Conservation (phyloP, 495 filamentous ascomycete species). For the Xylaria nigripes region DNA sequence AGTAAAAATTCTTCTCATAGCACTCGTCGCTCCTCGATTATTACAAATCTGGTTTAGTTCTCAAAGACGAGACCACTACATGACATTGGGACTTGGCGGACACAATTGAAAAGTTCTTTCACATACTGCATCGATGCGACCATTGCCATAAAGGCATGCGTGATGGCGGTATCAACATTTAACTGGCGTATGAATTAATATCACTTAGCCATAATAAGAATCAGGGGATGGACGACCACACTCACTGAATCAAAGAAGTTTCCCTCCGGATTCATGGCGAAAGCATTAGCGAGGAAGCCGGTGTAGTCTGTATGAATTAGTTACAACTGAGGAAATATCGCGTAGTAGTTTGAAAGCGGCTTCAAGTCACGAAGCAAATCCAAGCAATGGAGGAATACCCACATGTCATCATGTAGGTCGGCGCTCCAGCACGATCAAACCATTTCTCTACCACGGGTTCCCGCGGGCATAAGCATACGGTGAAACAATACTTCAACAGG, state of each 20-base stretch:
- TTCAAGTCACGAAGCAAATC: neutral
- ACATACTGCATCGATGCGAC: slow-evolving; percentile 24
- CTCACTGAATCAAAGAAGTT: slow-evolving; percentile 24
- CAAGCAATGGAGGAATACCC: neutral
- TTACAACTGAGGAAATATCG: neutral
- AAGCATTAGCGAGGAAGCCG: slow-evolving; percentile 26
- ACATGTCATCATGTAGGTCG: slow-evolving; percentile 27
- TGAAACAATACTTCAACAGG: slow-evolving; percentile 26
- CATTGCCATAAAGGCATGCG: slow-evolving; percentile 27
- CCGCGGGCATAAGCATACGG: slow-evolving; percentile 24
- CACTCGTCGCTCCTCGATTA: neutral
- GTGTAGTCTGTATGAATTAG: slow-evolving; percentile 21
- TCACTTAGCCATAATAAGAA: neutral
- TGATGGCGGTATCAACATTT: slow-evolving; percentile 24
- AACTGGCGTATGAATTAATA: slow-evolving; percentile 13
- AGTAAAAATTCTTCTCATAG: neutral
- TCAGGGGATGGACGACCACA: neutral
- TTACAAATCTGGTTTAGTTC: neutral
- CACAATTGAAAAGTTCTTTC: neutral
- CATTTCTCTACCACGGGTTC: slow-evolving; percentile 22
- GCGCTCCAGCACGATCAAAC: slow-evolving; percentile 20
- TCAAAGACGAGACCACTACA: neutral
- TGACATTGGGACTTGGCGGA: neutral
- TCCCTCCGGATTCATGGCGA: slow-evolving; percentile 28
- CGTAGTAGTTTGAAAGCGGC: neutral